A percentile compares a stretch with the other conserved stretches of the same genome.
These are phyloP conservation scores for Butyriboletus loyo DNA, from an alignment of 768 basidiomycete genomes.

Conservation along the genomic window DNA sequence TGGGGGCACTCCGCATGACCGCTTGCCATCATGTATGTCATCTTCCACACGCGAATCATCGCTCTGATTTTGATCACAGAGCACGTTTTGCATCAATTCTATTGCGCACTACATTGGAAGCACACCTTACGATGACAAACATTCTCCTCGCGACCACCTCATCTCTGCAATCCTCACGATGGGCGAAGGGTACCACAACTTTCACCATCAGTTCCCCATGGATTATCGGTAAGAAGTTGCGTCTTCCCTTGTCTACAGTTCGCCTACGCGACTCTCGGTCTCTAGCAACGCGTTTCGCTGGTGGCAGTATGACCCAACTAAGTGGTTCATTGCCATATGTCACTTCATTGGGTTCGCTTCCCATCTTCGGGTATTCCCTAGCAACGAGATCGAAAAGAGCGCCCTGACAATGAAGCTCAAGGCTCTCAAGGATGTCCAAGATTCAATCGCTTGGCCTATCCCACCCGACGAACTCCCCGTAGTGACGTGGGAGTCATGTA, in stretches of 20 bases:
- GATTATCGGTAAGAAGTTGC: conserved; percentile 37
- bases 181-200: conserved; percentile 66
- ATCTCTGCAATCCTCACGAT: conserved; percentile 80
- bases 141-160: conserved; percentile 75
- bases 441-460: conserved; percentile 60
- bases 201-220: conserved; percentile 90
- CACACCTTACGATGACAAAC: conserved; percentile 77
- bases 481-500: conserved; percentile 79
- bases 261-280: conserved; percentile 4
- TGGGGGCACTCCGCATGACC: conserved; percentile 66
- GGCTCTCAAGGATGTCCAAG: conserved; percentile 60
- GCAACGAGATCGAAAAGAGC: conserved; percentile 84
- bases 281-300: conserved; percentile 66
- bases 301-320: conserved; percentile 72
- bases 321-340: conserved; percentile 77
- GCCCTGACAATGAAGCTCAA: conserved; percentile 83
- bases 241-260: not conserved
- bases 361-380: conserved; percentile 80
- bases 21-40: conserved; percentile 77
- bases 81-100: conserved; percentile 88
- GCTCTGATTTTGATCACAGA: conserved; percentile 37
- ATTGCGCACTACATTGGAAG: conserved; percentile 83
- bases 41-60: not conserved
- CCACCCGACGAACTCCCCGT: conserved; percentile 62
- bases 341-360: conserved; percentile 66